Conservation (phyloP, 768 basidiomycete species). For the Lepiota venenata region DNA sequence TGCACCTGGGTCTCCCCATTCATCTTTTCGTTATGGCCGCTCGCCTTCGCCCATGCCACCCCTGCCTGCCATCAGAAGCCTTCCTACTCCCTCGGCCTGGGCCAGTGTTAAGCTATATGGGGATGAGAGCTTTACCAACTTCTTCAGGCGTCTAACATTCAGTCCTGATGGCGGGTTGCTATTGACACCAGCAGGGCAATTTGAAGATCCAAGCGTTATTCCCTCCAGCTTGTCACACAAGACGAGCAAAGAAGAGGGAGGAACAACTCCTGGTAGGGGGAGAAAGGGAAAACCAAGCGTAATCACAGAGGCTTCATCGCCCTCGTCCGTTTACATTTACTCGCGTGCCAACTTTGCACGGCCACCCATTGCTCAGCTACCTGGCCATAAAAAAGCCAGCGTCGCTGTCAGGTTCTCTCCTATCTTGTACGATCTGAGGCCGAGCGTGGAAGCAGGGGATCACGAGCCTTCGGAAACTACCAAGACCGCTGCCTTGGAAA, state of each 20-base stretch:
- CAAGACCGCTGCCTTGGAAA: constrained; percentile 60
- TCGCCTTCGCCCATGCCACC: constrained; percentile 91
- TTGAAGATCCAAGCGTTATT: constrained; percentile 82
- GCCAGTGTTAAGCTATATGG: constrained; percentile 82
- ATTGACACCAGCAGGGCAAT: constrained; percentile 94
- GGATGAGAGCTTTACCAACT: constrained; percentile 93
- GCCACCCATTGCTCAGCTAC: constrained; percentile 90
- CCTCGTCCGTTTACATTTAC: constrained; percentile 86
- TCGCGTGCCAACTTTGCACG: constrained; percentile 92
- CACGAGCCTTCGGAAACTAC: constrained; percentile 22
- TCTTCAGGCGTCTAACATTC: constrained; percentile 92
- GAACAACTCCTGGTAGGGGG: constrained; percentile 52
- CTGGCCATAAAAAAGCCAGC: constrained; percentile 94
- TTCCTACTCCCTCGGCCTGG: constrained; percentile 54
- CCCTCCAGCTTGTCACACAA: constrained; percentile 20
- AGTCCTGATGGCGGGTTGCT: constrained; percentile 93
- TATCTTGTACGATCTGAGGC: constrained; percentile 86
- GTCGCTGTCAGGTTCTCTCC: constrained; percentile 95
- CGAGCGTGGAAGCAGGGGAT: constrained; percentile 38
- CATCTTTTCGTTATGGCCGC: constrained; percentile 64
- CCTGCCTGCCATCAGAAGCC: constrained; percentile 86
- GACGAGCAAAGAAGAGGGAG: constrained; percentile 26
- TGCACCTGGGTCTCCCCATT: constrained; percentile 71
- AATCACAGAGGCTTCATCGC: constrained; percentile 18
- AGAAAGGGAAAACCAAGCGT: constrained; percentile 37